Base-by-base conservation (phyloP, 192 early-diverging fungal species). In the Paraglomus occultum region DNA sequence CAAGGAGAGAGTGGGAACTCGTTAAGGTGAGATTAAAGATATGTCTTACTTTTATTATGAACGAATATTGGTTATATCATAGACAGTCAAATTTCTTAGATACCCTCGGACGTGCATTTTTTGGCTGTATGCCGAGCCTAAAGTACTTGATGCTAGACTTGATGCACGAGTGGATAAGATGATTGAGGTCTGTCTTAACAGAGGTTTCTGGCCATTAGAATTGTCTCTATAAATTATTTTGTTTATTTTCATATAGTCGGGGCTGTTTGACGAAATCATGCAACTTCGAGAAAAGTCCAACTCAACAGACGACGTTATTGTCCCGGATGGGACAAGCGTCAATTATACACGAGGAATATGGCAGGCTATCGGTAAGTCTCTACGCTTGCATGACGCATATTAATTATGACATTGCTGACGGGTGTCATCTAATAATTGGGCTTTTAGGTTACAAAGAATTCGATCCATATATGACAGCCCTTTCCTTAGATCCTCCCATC, bases 371-470 rank as follows among this genome's bases (percentile, higher is more conserved):
- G 86, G 86, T 88, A 77, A 53, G 58, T 38, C 17, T 10, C 38
- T 20, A 5, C 49, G 8, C 18, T 18, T 58, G 45, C 4, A 57
- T 38, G 22, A 66, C 48, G 10, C 20, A 9, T 59, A 49, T 17
- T 47, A 71, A 0, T 17, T 42, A 8, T 55, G 38, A 1, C 38
- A 54, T 47, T 76, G 73, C 39, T n/a, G n/a, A 67, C 76, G 14
- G 42, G 0, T 74, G 74, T 6, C 51, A 76, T 5, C 57, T 67
- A 43, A 23, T 6, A 39, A 65, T 43, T 67, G 51, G 7, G 5
- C 17, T 81, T 31, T 79, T 83, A 74, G 95, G 95, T 0, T 96
- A 94, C 74, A 93, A 95, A 69, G 95, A 95, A 71, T 95, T 95
- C 73, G 81, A 88, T 47, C 72, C 79, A 5, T 95, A 94, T 65